Evolutionary conservation across 306 rosid genomes (phyloP), one percentile per base, ranked within the genome.

Genomic region (Bauhinia variegata): DNA sequence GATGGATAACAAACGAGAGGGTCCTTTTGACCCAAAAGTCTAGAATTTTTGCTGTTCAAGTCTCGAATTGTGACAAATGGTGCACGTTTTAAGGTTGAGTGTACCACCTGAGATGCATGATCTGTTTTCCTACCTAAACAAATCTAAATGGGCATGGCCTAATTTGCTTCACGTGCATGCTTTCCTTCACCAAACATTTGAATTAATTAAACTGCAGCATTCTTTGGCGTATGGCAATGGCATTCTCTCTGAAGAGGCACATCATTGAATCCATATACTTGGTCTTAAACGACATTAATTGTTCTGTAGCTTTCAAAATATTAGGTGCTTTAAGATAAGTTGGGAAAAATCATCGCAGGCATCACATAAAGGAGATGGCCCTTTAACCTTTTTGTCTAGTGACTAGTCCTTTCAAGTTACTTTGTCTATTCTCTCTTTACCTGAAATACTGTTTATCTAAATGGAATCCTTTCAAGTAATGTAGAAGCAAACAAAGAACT

Each of bases 391-490:
- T 86, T 66, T 86, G 88, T 83, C 81, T 38, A 75, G 31, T 28
- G 88, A 78, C 11, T 53, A 71, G 86, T 83, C 91, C 72, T 79
- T 70, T 86, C 91, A 73, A 81, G 36, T 43, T 60, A 70, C 77
- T 67, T 76, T 74, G 39, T 43, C 65, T 55, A 23, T 41, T 65
- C 72, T 72, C n/a, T n/a, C 61, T 61, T 76, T 54, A 69, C 82
- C 70, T 46, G 46, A 76, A 63, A n/a, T 34, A 58, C 70, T 80
- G 67, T 68, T 76, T 53, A 2, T 33, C 54, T 38, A n/a, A n/a
- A n/a, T n/a, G n/a, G n/a, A n/a, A n/a, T n/a, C n/a, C n/a, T n/a
- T n/a, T n/a, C n/a, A n/a, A n/a, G n/a, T n/a, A n/a, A n/a, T n/a
- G n/a, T n/a, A n/a, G n/a, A n/a, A n/a, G n/a, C n/a, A n/a, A n/a